Evolutionary conservation across 495 filamentous ascomycete genomes (phyloP), one percentile per base, ranked within the genome.

Genomic region (Trichoderma erinaceum): DNA sequence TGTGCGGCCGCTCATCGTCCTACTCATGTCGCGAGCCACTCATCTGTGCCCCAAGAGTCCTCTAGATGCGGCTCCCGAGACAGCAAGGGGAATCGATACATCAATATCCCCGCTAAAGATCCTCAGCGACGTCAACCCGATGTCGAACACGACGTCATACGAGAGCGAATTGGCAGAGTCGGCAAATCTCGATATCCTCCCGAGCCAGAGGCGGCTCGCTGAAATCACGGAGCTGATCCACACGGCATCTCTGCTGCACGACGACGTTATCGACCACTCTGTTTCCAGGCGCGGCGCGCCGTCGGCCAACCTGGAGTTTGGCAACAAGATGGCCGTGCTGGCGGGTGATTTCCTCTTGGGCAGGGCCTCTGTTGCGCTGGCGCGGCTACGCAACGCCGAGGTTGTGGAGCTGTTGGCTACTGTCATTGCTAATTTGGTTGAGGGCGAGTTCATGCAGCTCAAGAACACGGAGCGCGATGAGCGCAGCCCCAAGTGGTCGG

Each of bases 391-490:
- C 12, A 89, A 98, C 70, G 90, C 93, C 43, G 95, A 99, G 76
- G 95, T 98, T 0, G 92, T 91, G 8, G 95, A 99, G 79, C 85
- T 99, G 10, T 79, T 99, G 65, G 93, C 95, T 11, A 98, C 93
- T 4, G 95, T 98, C 32, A 97, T 99, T 71, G 93, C 96, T 41
- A 98, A 99, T 71, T 81, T 99, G 25, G 94, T 99, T 29, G 96
- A 99, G 79, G 95, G 95, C 70, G 95, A 99, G 76, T 97, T 99
- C 82, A 98, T 98, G 93, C 95, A 99, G 80, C 82, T 99, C 66
- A 94, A 97, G 79, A 99, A 99, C 78, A 98, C 95, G 3, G 90
- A 89, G 23, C 84, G 86, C 68, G 94, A 97, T 73, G 94, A 97
- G 78, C 77, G 82, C 68, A 87, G 90, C 69, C 92, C 92, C 0